Conservation (phyloP, 495 filamentous ascomycete species). For the Neurospora tetraspora region DNA sequence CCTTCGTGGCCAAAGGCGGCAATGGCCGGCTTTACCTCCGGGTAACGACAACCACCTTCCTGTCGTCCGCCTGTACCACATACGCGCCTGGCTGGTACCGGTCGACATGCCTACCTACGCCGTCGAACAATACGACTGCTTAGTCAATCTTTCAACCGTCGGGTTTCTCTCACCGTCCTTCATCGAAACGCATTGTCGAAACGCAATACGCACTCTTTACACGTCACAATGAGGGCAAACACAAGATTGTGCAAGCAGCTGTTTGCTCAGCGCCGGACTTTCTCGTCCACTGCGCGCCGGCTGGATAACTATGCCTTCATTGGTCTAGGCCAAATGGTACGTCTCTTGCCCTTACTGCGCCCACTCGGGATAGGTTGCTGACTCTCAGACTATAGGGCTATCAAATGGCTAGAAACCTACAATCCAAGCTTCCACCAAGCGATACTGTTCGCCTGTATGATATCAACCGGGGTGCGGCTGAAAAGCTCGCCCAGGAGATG, state of each 20-base stretch:
- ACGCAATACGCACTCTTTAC: neutral
- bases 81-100: too few relatives aligned
- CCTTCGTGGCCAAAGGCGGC: constrained; percentile 19
- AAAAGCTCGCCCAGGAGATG: constrained; percentile 52
- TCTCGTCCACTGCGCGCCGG: constrained; percentile 44
- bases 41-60: constrained; percentile 5
- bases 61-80: neutral
- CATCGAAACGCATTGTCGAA: neutral
- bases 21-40: constrained; percentile 25
- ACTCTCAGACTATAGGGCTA: constrained; percentile 42
- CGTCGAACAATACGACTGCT: neutral
- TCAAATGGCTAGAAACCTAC: constrained; percentile 81
- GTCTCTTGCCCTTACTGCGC: constrained; percentile 10
- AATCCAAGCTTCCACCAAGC: constrained; percentile 57
- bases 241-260: constrained; percentile 18
- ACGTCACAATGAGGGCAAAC: constrained; percentile 22
- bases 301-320: constrained; percentile 73
- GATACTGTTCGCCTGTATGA: constrained; percentile 67
- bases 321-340: constrained; percentile 79
- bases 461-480: constrained; percentile 53
- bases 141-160: neutral
- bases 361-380: neutral
- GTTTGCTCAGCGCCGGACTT: constrained; percentile 33
- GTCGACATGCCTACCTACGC: neutral
- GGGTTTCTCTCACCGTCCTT: neutral